Percentiles rank a stretch among this genome's conserved stretches.
phyloP scores from a whole-genome alignment of 2,329 filamentous ascomycete species.

The Cladobotryum protrusum region DNA sequence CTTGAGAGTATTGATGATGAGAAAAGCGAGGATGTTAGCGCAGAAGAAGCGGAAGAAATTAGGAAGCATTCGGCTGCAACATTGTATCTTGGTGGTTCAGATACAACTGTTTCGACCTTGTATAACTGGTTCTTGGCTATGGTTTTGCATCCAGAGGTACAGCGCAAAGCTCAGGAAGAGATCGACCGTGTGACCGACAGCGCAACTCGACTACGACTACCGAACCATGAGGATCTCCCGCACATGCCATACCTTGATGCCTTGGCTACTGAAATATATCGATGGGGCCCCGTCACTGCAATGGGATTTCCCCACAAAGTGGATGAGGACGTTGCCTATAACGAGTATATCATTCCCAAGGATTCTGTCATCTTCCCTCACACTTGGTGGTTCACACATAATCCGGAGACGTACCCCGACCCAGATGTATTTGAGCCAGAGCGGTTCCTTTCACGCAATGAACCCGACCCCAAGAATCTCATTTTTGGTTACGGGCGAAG shows the following conservation, averaged over 20 bases:
- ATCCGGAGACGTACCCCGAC: too few species aligned
- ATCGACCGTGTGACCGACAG: conserved; percentile 22
- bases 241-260: conserved; percentile 22
- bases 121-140: conserved; percentile 18
- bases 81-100: background rate
- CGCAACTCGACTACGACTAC: conserved; percentile 15
- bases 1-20: background rate
- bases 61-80: background rate
- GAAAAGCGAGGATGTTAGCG: background rate
- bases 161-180: conserved; percentile 2
- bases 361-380: conserved; percentile 26
- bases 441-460: conserved; percentile 24
- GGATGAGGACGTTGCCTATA: conserved; percentile 13
- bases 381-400: too few species aligned
- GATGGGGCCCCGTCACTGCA: conserved; percentile 22
- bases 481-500: conserved; percentile 33
- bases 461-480: conserved; percentile 21
- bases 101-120: background rate
- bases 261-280: conserved; percentile 19
- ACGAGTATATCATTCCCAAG: conserved; percentile 8
- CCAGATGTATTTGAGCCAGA: conserved; percentile 25
- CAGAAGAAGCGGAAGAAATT: background rate
- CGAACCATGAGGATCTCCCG: conserved; percentile 18
- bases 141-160: conserved; percentile 16
- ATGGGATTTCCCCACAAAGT: conserved; percentile 31